Percentiles rank a stretch among this genome's conserved stretches.
phyloP scores from a whole-genome alignment of 2,329 filamentous ascomycete genomes.

The Pseudogymnoascus pannorum region DNA sequence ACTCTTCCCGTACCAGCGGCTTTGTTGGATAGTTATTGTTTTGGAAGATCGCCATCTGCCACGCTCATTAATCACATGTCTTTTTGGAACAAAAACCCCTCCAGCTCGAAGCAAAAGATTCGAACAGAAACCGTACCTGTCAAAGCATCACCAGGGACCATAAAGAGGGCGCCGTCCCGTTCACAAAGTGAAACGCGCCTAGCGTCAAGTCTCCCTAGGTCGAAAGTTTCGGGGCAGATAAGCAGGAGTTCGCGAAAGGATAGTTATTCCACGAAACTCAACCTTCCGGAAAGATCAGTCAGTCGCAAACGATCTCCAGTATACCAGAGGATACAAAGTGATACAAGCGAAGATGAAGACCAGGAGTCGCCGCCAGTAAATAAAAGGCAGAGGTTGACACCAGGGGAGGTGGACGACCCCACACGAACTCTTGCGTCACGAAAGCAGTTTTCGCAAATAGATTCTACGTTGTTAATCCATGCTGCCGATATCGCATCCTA shows the following conservation, averaged over 20 bases:
- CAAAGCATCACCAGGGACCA: slow-evolving; percentile 3
- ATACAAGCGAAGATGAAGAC: slow-evolving; percentile 11
- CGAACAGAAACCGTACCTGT: slow-evolving; percentile 8
- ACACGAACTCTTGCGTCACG: slow-evolving; percentile 22
- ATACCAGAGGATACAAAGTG: slow-evolving; percentile 15
- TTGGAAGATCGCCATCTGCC: not conserved
- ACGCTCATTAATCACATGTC: slow-evolving; percentile 11
- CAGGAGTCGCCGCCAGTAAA: slow-evolving; percentile 10
- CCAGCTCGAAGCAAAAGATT: slow-evolving; percentile 10
- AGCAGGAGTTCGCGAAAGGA: slow-evolving; percentile 1
- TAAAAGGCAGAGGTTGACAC: slow-evolving; percentile 10
- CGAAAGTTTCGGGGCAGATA: not conserved
- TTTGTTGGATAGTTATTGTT: not conserved
- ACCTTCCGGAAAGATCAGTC: not conserved
- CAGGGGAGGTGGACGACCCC: slow-evolving; percentile 16
- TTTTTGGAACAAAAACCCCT: slow-evolving; percentile 11
- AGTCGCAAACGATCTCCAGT: slow-evolving; percentile 16
- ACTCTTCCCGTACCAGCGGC: not conserved
- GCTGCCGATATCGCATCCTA: slow-evolving; percentile 49
- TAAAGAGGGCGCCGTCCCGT: not conserved
- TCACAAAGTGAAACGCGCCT: slow-evolving; percentile 5
- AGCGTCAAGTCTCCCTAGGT: not conserved
- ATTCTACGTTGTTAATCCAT: slow-evolving; percentile 38
- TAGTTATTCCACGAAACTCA: slow-evolving; percentile 5
- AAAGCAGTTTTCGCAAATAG: slow-evolving; percentile 22